Evolutionary conservation across 2,329 filamentous ascomycete species (phyloP), one percentile per base, ranked within the genome.

Genomic region (Sclerotiophoma versabilis): DNA sequence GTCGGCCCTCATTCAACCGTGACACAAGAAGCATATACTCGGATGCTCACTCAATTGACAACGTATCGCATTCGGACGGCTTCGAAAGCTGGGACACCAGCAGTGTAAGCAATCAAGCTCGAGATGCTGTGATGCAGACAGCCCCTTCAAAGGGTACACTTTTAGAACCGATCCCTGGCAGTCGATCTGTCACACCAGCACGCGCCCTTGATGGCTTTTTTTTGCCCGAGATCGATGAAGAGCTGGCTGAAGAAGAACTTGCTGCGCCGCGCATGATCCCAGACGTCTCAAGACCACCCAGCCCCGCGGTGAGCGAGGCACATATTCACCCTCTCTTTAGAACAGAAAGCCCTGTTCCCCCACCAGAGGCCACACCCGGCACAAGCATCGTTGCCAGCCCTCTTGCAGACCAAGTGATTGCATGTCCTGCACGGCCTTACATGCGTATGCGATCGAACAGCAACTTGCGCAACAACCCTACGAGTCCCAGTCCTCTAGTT

Each of bases 281-380:
- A 4, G 72, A 74, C 46, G 58, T 56, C 6, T 73, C 72, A 12
- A 70, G 71, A 26, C 73, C 77, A 22, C 69, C 68, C 5, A 78
- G 75, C 42, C 77, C 75, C 23, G 68, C 63, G 43, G 62, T 73
- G 14, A 81, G 81, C 64, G 88, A 92, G 70, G 80, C 86, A 3
- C 85, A 92, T 67, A 92, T 92, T 38, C 90, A 93, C 71, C 90
- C 90, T 8, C 81, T 93, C 3, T 92, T 93, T 77, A 83, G 90
- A 54, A 87, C 87, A 5, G 88, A 91, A 68, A 89, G 86, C 33
- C 87, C 87, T 0, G 82, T 80, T 1, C 88, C 88, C 7, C 86
- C 88, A 1, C 84, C 89, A 0, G 75, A 84, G 5, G 65, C 66
- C 1, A 89, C 87, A 0, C 86, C 88, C 0, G 87, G 88, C 0